A percentile compares a stretch with the other conserved stretches of the same genome.
Conservation (phyloP, 2,329 filamentous ascomycete genomes). For the Penicillium frequentans region DNA sequence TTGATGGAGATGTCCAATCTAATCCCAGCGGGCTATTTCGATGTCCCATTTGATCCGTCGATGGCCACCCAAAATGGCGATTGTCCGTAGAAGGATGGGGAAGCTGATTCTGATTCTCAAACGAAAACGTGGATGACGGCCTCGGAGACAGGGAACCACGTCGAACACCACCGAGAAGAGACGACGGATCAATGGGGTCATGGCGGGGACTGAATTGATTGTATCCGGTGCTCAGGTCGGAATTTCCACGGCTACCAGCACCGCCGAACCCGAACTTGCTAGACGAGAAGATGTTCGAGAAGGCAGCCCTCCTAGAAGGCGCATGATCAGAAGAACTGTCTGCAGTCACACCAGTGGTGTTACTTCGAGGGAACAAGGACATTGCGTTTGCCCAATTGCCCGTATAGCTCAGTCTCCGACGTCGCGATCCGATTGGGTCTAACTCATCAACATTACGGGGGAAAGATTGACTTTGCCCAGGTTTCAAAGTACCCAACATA, state of each 20-base stretch:
- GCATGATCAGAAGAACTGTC: constrained; percentile 43
- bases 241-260: constrained; percentile 29
- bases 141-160: constrained; percentile 47
- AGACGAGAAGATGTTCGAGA: constrained; percentile 46
- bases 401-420: constrained; percentile 58
- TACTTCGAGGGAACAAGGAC: constrained; percentile 48
- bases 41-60: constrained; percentile 54
- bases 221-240: constrained; percentile 41
- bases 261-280: constrained; percentile 39
- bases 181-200: constrained; percentile 48
- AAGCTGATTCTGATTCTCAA: constrained; percentile 55
- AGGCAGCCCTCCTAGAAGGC: constrained; percentile 40
- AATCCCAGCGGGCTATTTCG: constrained; percentile 52
- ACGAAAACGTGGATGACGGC: constrained; percentile 56
- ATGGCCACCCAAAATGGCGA: constrained; percentile 69
- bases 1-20: constrained; percentile 53
- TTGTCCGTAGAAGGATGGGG: constrained; percentile 78
- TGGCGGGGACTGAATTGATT: constrained; percentile 50
- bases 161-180: constrained; percentile 43
- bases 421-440: constrained; percentile 51
- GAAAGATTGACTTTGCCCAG: constrained; percentile 64
- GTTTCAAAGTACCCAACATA: constrained; percentile 57
- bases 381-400: constrained; percentile 55
- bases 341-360: constrained; percentile 42
- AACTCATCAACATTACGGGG: constrained; percentile 55